Percentiles rank a stretch among this genome's conserved stretches.
phyloP scores from a whole-genome alignment of 208 protist genomes.

The Balamuthia mandrillaris region DNA sequence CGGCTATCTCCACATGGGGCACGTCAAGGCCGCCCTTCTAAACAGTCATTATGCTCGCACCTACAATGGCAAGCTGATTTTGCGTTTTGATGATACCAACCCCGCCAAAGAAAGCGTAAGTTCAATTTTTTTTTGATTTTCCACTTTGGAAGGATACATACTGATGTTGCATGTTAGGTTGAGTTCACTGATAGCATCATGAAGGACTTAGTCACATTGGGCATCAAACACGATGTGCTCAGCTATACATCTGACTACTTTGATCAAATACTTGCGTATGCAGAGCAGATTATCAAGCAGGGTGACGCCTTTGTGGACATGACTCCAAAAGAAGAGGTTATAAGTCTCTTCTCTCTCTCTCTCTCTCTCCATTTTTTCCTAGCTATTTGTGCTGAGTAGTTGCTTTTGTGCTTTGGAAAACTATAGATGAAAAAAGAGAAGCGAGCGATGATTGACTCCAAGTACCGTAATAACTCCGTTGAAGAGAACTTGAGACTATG shows the following conservation, averaged over 20 bases:
- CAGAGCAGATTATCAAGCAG: conserved; percentile 78
- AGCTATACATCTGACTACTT: conserved; percentile 96
- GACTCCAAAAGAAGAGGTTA: conserved; percentile 84
- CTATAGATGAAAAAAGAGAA: conserved; percentile 83
- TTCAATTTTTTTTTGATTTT: too few species aligned
- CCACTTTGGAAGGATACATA: too few species aligned
- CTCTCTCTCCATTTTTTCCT: too few species aligned
- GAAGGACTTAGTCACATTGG: conserved; percentile 87
- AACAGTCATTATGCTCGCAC: conserved; percentile 92
- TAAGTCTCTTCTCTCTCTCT: background rate
- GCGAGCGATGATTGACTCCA: conserved; percentile 84
- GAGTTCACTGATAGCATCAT: conserved; percentile 93
- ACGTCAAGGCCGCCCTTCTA: conserved; percentile 97
- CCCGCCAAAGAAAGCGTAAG: conserved; percentile 92
- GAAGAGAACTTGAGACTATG: conserved; percentile 93
- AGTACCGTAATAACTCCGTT: conserved; percentile 79
- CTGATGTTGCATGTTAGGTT: too few species aligned
- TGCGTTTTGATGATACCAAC: conserved; percentile 99
- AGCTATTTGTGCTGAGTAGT: too few species aligned
- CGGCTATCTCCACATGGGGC: conserved; percentile 75
- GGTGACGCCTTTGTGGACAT: conserved; percentile 94
- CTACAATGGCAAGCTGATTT: conserved; percentile 94
- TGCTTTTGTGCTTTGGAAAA: background rate
- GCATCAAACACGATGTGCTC: conserved; percentile 83
- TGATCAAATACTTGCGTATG: conserved; percentile 84